Conservation (phyloP, 2,329 filamentous ascomycete genomes). For the Didymella pinodella region DNA sequence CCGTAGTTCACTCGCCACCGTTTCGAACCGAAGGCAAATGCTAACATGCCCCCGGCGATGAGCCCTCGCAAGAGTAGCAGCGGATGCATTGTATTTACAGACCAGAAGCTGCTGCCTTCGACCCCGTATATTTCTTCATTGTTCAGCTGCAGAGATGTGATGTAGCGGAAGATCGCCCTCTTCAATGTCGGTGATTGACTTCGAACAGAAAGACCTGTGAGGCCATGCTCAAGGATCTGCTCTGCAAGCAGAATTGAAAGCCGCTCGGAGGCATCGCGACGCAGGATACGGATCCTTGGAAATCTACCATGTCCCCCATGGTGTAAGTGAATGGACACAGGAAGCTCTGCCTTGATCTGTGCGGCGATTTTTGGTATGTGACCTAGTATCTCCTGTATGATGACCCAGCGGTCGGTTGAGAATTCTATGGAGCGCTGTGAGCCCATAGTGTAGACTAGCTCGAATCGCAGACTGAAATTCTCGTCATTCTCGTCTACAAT, state of each 20-base stretch:
- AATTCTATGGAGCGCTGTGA: conserved; percentile 60
- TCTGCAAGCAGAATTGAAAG: conserved; percentile 38
- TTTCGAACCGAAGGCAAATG: conserved; percentile 64
- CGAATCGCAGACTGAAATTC: conserved; percentile 67
- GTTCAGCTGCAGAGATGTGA: conserved; percentile 51
- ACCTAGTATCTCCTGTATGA: conserved; percentile 63
- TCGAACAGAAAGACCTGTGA: conserved; percentile 56
- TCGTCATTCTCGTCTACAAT: conserved; percentile 73
- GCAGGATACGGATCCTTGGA: conserved; percentile 60
- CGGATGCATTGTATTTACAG: conserved; percentile 38
- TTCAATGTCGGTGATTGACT: conserved; percentile 44
- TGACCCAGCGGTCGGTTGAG: conserved; percentile 63
- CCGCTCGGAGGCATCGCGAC: conserved; percentile 45
- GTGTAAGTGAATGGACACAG: conserved; percentile 56
- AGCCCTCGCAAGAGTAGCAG: conserved; percentile 64
- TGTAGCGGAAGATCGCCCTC: conserved; percentile 54
- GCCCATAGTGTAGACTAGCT: conserved; percentile 70
- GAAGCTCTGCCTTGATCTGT: conserved; percentile 41
- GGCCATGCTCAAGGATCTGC: conserved; percentile 56
- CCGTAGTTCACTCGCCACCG: conserved; percentile 73
- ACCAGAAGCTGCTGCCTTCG: conserved; percentile 49
- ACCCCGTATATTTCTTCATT: conserved; percentile 37
- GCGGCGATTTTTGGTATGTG: conserved; percentile 51
- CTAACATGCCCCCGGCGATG: conserved; percentile 63
- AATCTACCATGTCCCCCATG: conserved; percentile 49